Conservation (phyloP, 495 filamentous ascomycete species). For the Aspergillus bertholletiae region DNA sequence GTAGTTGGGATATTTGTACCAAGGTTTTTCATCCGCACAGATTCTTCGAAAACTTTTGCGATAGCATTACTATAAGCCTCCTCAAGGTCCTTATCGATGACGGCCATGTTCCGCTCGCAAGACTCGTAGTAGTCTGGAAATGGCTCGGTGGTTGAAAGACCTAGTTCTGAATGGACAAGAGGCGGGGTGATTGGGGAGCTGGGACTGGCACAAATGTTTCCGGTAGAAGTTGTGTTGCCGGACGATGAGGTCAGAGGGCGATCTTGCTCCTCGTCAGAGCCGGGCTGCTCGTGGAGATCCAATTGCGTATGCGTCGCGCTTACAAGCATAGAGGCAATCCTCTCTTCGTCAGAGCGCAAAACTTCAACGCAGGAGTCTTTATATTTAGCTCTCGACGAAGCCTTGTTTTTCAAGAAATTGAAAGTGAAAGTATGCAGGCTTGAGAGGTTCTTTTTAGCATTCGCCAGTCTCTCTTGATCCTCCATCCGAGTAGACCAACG, state of each 20-base stretch:
- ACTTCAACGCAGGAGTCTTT: background rate
- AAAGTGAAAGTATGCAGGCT: background rate
- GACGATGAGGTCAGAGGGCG: background rate
- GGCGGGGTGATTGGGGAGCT: background rate
- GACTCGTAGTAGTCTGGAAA: conserved; percentile 34
- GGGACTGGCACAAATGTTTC: background rate
- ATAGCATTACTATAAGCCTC: conserved; percentile 22
- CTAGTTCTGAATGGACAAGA: background rate
- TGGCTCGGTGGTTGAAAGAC: conserved; percentile 17
- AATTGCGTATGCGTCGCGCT: background rate
- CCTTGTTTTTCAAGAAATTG: background rate
- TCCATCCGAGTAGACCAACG: background rate
- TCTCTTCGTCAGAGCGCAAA: background rate
- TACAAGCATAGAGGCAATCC: background rate
- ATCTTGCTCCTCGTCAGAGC: background rate
- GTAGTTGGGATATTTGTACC: conserved; percentile 11
- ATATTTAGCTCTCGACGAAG: background rate
- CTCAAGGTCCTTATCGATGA: conserved; percentile 6
- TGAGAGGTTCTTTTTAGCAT: background rate
- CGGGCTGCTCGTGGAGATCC: background rate
- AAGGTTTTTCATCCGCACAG: conserved; percentile 13
- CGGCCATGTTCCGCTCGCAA: conserved; percentile 4
- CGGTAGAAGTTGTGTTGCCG: background rate
- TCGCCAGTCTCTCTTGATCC: background rate
- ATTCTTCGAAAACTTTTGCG: conserved; percentile 19